Conservation (phyloP, 768 basidiomycete genomes). For the Rhodotorula toruloides region DNA sequence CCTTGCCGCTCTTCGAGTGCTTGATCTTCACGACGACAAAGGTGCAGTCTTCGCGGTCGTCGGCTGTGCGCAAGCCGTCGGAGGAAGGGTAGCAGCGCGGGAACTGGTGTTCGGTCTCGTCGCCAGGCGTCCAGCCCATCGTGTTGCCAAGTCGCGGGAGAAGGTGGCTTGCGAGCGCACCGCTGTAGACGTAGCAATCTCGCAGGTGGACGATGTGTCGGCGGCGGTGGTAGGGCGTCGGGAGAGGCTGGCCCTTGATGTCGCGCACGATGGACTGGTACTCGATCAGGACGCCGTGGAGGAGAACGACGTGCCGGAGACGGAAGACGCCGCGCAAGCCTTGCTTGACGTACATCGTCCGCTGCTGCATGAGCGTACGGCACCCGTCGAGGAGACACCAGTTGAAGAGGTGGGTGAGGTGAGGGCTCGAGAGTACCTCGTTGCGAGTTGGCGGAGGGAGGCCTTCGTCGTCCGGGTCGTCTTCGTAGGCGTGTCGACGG, state of each 20-base stretch:
- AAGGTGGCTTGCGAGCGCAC: slow-evolving; percentile 58
- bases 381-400: slow-evolving; percentile 84
- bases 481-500: neutral
- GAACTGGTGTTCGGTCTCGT: slow-evolving; percentile 41
- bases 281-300: slow-evolving; percentile 67
- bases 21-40: slow-evolving; percentile 60
- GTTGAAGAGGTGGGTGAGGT: slow-evolving; percentile 66
- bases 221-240: slow-evolving; percentile 55
- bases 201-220: slow-evolving; percentile 59
- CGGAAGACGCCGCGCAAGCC: slow-evolving; percentile 71
- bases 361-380: slow-evolving; percentile 65
- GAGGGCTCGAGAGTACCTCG: slow-evolving; percentile 49
- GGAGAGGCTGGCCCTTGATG: slow-evolving; percentile 52
- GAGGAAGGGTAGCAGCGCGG: slow-evolving; percentile 65
- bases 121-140: slow-evolving; percentile 39
- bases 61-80: slow-evolving; percentile 83
- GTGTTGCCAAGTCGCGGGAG: slow-evolving; percentile 54
- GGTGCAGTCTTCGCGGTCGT: slow-evolving; percentile 78
- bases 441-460: slow-evolving; percentile 12
- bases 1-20: slow-evolving; percentile 15
- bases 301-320: slow-evolving; percentile 69
- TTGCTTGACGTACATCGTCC: slow-evolving; percentile 66
- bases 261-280: slow-evolving; percentile 45
- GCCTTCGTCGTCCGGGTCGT: slow-evolving; percentile 48
- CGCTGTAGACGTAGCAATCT: slow-evolving; percentile 80